Percentiles rank a stretch among this genome's conserved stretches.
Evolutionary conservation across 2,329 filamentous ascomycete genomes (phyloP).

Genomic region (Epichloe brachyelytri): DNA sequence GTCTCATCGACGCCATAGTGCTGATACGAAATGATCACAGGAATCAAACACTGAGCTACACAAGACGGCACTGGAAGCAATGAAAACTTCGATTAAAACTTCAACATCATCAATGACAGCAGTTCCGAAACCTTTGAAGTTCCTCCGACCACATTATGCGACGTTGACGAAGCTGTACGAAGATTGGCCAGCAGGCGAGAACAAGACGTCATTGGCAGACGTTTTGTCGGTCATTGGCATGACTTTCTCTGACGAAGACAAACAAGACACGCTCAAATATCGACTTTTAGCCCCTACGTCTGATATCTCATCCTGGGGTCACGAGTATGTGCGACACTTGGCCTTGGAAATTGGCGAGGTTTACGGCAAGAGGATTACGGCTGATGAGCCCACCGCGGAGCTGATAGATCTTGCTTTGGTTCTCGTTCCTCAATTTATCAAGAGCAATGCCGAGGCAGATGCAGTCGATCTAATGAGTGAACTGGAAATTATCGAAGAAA

Average conservation of each 20-base stretch:
- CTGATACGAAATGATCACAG: constrained; percentile 31
- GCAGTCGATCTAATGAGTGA: constrained; percentile 96
- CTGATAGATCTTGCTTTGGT: constrained; percentile 72
- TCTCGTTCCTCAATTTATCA: constrained; percentile 86
- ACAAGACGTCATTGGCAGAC: constrained; percentile 86
- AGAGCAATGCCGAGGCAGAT: constrained; percentile 96
- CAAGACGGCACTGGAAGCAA: constrained; percentile 82
- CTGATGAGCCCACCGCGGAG: constrained; percentile 74
- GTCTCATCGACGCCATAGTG: background rate
- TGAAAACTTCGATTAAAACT: constrained; percentile 98
- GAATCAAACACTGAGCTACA: constrained; percentile 81
- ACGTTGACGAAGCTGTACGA: constrained; percentile 79
- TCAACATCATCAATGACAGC: constrained; percentile 99
- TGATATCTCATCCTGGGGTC: constrained; percentile 94
- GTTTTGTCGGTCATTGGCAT: constrained; percentile 95
- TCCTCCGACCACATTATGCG: constrained; percentile 92
- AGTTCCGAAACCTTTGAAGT: constrained; percentile 96
- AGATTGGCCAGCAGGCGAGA: constrained; percentile 68
- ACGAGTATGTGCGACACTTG: constrained; percentile 94
- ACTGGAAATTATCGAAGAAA: constrained; percentile 89
- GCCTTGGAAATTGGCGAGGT: constrained; percentile 93
- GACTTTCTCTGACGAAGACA: constrained; percentile 95
- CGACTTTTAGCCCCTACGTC: constrained; percentile 77
- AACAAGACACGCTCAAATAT: constrained; percentile 93
- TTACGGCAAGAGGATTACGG: constrained; percentile 73